Percentiles rank a stretch among this genome's conserved stretches.
Conservation (phyloP, 78 protist species). For the Bigelowiella natans region DNA sequence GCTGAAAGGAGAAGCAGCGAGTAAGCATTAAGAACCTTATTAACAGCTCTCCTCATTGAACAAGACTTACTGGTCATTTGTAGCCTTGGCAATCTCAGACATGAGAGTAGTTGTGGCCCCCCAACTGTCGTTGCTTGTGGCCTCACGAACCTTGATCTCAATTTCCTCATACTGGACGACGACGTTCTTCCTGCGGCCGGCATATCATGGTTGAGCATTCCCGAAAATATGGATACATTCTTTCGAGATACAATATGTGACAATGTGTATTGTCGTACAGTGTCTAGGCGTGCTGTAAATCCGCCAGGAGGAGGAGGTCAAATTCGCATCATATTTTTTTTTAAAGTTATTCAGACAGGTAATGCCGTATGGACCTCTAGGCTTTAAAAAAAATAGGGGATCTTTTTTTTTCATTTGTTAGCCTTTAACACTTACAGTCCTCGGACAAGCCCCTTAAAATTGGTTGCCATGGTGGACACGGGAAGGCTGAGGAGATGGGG, state of each 20-base stretch:
- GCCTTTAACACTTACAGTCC: too few relatives aligned
- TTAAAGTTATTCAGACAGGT: background rate
- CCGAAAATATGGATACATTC: too few relatives aligned
- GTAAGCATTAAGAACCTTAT: background rate
- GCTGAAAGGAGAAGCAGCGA: background rate
- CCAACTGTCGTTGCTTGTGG: constrained; percentile 38
- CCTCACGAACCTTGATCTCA: constrained; percentile 41
- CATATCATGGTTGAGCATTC: too few relatives aligned
- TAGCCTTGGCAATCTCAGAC: constrained; percentile 23
- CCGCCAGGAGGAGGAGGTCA: background rate
- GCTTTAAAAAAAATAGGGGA: too few relatives aligned
- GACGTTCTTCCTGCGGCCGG: constrained; percentile 8
- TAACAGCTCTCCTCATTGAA: background rate
- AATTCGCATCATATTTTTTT: background rate
- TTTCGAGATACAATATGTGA: background rate
- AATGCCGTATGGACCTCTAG: background rate
- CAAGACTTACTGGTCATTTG: background rate
- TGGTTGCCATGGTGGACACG: too few relatives aligned
- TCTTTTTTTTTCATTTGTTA: too few relatives aligned
- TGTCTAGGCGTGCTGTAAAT: background rate
- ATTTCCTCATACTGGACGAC: constrained; percentile 30
- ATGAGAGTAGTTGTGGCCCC: constrained; percentile 31
- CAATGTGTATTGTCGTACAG: background rate
- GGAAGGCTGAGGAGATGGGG: too few relatives aligned
- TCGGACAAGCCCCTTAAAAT: too few relatives aligned